These are phyloP conservation scores for Penicillium sp. DNA, from an alignment of 2,329 filamentous ascomycete genomes.

Conservation along the genomic window DNA sequence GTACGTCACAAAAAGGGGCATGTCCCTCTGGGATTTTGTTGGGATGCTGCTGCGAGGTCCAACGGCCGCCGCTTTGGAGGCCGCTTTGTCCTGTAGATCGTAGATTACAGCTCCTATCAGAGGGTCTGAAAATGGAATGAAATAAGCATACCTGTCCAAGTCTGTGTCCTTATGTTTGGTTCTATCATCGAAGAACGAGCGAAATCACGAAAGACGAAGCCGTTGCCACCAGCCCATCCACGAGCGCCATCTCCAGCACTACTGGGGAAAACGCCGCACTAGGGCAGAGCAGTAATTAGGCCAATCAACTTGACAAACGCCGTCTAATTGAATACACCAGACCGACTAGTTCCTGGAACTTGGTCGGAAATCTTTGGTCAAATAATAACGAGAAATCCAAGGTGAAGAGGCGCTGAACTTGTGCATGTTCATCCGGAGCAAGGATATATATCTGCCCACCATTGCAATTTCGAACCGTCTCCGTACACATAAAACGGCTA, in stretches of 20 bases:
- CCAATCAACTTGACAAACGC: background rate
- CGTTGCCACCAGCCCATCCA: background rate
- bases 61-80: background rate
- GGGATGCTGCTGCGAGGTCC: constrained; percentile 8
- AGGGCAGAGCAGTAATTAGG: background rate
- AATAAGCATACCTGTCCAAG: background rate
- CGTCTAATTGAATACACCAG: background rate
- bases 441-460: background rate
- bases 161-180: background rate
- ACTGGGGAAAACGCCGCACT: background rate
- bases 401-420: background rate
- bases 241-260: background rate
- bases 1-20: constrained; percentile 4
- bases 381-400: background rate
- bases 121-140: background rate
- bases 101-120: background rate
- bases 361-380: background rate
- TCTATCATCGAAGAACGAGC: background rate
- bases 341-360: background rate
- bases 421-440: background rate
- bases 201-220: background rate
- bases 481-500: too few species aligned
- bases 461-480: too few species aligned
- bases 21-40: background rate
- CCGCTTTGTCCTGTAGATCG: background rate